These are phyloP conservation scores for Solanum etuberosum DNA, from an alignment of 257 asterid species.

Conservation along the genomic window DNA sequence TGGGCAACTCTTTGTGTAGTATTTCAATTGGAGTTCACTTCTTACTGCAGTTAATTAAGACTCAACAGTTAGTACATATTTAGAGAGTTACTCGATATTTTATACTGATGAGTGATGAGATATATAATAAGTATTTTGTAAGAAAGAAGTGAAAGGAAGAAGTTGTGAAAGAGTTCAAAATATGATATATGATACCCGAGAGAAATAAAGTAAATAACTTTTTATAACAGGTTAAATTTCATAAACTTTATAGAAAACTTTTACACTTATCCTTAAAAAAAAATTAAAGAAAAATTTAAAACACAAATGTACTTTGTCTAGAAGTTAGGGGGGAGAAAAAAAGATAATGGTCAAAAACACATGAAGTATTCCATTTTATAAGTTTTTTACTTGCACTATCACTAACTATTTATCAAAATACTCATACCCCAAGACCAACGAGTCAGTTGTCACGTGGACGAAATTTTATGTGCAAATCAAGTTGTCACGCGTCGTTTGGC, in stretches of 20 bases:
- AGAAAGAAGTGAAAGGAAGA: background rate
- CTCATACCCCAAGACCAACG: background rate
- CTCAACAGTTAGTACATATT: background rate
- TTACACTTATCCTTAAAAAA: background rate
- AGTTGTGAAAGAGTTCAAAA: background rate
- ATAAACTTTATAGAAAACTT: too few species aligned
- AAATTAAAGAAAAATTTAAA: too few species aligned
- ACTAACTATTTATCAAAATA: background rate
- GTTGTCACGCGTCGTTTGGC: background rate
- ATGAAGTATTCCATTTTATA: background rate
- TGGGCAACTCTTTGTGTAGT: slow-evolving; percentile 63
- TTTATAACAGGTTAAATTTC: background rate
- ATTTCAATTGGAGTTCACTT: slow-evolving; percentile 44
- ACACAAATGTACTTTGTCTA: background rate
- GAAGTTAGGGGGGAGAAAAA: too few species aligned
- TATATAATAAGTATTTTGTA: background rate
- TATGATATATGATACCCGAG: too few species aligned
- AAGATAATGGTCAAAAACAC: background rate
- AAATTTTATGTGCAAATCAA: background rate
- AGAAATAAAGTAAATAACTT: too few species aligned
- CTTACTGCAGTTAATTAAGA: background rate
- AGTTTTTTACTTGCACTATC: background rate
- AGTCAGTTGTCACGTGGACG: background rate
- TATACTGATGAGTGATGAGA: background rate
- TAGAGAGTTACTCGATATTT: background rate